Percentiles rank a stretch among this genome's conserved stretches.
phyloP scores from a whole-genome alignment of 768 basidiomycete species.

The Suillus subluteus region DNA sequence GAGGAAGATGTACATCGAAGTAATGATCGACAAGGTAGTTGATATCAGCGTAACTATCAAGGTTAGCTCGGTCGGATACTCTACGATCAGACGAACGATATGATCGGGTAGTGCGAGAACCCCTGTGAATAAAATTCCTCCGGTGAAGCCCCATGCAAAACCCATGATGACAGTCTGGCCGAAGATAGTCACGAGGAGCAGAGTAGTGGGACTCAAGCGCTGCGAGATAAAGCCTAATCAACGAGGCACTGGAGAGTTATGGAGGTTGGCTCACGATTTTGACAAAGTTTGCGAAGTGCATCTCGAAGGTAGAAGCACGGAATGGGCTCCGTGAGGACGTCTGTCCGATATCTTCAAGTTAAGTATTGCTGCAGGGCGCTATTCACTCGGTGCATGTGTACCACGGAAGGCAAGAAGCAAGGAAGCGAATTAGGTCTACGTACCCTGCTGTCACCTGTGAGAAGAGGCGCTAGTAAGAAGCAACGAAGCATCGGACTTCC shows the following conservation, averaged over 20 bases:
- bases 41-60: neutral
- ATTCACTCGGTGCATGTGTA: neutral
- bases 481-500: neutral
- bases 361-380: neutral
- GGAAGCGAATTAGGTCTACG: neutral
- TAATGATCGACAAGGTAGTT: neutral
- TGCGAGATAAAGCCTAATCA: neutral
- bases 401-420: neutral
- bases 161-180: conserved; percentile 7
- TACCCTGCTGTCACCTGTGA: neutral
- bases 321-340: neutral
- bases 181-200: neutral
- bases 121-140: neutral
- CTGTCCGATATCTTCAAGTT: neutral
- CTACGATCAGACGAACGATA: neutral
- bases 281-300: neutral
- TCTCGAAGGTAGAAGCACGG: neutral
- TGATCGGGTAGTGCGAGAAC: neutral
- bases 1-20: neutral
- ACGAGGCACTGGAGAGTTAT: neutral
- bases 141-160: conserved; percentile 3
- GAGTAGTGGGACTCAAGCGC: neutral
- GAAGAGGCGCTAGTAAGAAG: neutral
- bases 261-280: neutral
- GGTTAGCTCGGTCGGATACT: conserved; percentile 1